Base-by-base conservation (phyloP, 306 rosid species). In the Lotus japonicus region DNA sequence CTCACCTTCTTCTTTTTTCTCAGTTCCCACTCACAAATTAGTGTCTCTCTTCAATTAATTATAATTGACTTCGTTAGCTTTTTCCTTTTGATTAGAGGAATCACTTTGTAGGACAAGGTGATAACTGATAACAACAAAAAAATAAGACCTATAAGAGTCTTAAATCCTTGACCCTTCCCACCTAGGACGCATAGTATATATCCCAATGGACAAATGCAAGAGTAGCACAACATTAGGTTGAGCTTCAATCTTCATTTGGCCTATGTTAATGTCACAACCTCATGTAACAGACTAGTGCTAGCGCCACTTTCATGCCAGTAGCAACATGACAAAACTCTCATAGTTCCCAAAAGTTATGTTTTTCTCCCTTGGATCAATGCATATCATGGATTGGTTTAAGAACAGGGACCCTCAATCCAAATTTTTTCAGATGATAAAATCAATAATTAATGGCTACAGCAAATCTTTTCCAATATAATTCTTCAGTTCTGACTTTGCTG, bases 401-500 rank as follows among this genome's bases (percentile, higher is more conserved):
- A 63, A 7, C 18, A 71, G 45, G 58, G 65, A 53, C 50, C 45
- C 68, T 45, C 9, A 4, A 19, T 46, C 56, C 68, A 69, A 16
- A n/a, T n/a, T n/a, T n/a, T n/a, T n/a, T 42, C 62, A 75, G 56
- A 71, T 51, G 80, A 65, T 13, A 17, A 68, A 57, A 56, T 51
- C 54, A 60, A 38, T 7, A 66, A 12, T 13, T 18, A 52, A 59
- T 46, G 42, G 53, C 77, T 87, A 83, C 33, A 70, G 75, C 5
- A 52, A 55, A 59, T 82, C 88, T 73, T 88, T 88, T 53, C 88
- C 80, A 31, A 84, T 82, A 64, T 56, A 43, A 35, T 82, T 88
- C 68, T 80, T 71, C 36, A 90, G 88, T 73, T 90, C 96, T 43
- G 56, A 85, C 85, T 75, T 85, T 19, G 98, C 97, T 54, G 92